Conservation (phyloP, 106 monocot genomes). For the Dioscorea dumetorum region DNA sequence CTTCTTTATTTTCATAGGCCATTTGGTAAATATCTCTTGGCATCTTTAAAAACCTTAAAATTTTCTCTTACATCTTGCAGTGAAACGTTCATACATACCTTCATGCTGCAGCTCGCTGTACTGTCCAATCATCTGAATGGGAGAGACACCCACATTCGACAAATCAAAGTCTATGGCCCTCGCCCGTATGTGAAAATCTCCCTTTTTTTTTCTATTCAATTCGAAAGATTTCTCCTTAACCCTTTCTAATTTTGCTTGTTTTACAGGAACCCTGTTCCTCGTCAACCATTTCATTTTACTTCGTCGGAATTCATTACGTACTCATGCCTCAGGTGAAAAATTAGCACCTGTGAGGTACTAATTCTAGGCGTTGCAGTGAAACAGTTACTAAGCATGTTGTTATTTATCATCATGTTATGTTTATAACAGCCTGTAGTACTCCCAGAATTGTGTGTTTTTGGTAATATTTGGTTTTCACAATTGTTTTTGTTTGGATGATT, state of each 20-base stretch:
- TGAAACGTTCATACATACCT: conserved; percentile 88
- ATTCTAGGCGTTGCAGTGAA: too few species aligned
- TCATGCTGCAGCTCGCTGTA: conserved; percentile 94
- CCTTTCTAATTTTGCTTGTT: not conserved
- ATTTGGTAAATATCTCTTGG: too few species aligned
- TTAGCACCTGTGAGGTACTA: too few species aligned
- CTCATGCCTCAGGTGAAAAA: conserved; percentile 55
- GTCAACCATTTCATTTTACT: conserved; percentile 94
- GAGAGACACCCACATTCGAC: conserved; percentile 95
- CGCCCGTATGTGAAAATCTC: conserved; percentile 51
- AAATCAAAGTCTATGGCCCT: conserved; percentile 94
- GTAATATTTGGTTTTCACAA: too few species aligned
- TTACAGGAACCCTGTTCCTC: conserved; percentile 93
- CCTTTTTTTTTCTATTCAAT: not conserved
- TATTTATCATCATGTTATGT: too few species aligned
- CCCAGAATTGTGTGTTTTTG: too few species aligned
- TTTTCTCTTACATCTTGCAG: conserved; percentile 23
- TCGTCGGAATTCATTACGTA: conserved; percentile 73
- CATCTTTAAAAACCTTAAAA: too few species aligned
- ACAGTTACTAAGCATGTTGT: too few species aligned
- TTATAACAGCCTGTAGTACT: too few species aligned
- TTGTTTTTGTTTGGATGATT: too few species aligned
- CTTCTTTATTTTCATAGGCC: too few species aligned
- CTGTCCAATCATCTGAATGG: conserved; percentile 93
- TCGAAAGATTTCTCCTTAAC: not conserved